Evolutionary conservation across 345 rosid species (phyloP).

Genomic region (Populus alba): DNA sequence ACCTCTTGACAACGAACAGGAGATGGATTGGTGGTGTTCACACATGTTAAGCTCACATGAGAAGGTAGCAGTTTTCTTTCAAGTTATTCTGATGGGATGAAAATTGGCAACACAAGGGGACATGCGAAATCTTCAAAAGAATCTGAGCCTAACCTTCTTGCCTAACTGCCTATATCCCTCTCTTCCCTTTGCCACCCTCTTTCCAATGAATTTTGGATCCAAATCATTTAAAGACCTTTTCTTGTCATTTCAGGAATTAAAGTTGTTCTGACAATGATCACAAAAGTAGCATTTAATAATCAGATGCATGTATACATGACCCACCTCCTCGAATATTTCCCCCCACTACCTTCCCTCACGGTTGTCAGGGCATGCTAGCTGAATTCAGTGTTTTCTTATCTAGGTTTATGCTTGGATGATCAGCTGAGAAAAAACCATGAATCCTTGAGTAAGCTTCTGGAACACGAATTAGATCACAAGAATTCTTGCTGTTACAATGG

Average conservation of each 20-base stretch:
- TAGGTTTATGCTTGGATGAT: neutral
- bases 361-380: neutral
- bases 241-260: slow-evolving; percentile 1
- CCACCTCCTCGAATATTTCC: neutral
- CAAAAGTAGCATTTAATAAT: neutral
- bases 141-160: slow-evolving; percentile 15
- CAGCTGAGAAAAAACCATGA: neutral
- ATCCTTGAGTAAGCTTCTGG: neutral
- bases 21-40: neutral
- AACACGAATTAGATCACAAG: neutral
- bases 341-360: neutral
- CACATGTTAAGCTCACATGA: neutral
- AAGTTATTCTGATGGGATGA: neutral
- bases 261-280: neutral
- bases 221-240: slow-evolving; percentile 11
- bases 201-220: slow-evolving; percentile 17
- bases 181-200: slow-evolving; percentile 6
- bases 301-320: neutral
- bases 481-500: too few species aligned
- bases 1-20: slow-evolving; percentile 11
- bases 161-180: neutral
- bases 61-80: neutral
- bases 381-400: neutral
- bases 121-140: slow-evolving; percentile 23
- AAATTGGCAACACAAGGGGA: neutral